Conservation (phyloP, 2,329 filamentous ascomycete genomes). For the Claviceps quebecensis region DNA sequence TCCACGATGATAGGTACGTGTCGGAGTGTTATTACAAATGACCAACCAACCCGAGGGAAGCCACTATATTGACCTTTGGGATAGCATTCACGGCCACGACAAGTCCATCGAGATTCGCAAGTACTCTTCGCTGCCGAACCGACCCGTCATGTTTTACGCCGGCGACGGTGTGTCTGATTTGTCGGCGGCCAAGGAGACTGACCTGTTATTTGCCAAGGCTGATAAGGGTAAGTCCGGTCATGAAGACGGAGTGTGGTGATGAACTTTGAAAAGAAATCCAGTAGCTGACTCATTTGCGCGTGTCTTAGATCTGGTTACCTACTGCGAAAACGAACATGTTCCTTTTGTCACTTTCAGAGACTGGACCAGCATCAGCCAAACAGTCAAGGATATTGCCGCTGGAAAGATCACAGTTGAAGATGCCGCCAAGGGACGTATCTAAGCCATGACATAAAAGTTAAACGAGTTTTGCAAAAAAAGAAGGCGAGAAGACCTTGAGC, state of each 20-base stretch:
- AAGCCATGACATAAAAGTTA: not conserved
- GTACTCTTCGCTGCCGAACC: slow-evolving; percentile 61
- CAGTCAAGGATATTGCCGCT: slow-evolving; percentile 62
- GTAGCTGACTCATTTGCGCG: not conserved
- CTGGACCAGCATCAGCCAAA: slow-evolving; percentile 65
- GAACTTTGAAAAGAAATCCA: no score
- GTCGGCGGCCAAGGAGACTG: slow-evolving; percentile 82
- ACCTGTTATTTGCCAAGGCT: slow-evolving; percentile 85
- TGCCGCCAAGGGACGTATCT: slow-evolving; percentile 41
- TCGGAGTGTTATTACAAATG: no score
- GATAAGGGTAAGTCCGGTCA: slow-evolving; percentile 49
- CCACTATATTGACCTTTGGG: not conserved
- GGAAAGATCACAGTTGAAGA: slow-evolving; percentile 58
- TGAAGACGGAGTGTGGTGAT: no score
- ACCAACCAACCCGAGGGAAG: not conserved
- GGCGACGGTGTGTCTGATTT: slow-evolving; percentile 90
- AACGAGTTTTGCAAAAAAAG: no score
- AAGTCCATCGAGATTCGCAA: slow-evolving; percentile 85
- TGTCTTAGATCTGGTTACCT: slow-evolving; percentile 61
- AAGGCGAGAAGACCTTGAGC: no score
- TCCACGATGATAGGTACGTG: slow-evolving; percentile 64
- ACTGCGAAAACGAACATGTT: slow-evolving; percentile 70
- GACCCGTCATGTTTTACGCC: slow-evolving; percentile 84
- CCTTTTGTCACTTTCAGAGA: slow-evolving; percentile 81
- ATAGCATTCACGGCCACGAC: slow-evolving; percentile 81